A percentile compares a stretch with the other conserved stretches of the same genome.
Evolutionary conservation across 768 basidiomycete species (phyloP).

Genomic region (Omphalotus guepiniiformis): DNA sequence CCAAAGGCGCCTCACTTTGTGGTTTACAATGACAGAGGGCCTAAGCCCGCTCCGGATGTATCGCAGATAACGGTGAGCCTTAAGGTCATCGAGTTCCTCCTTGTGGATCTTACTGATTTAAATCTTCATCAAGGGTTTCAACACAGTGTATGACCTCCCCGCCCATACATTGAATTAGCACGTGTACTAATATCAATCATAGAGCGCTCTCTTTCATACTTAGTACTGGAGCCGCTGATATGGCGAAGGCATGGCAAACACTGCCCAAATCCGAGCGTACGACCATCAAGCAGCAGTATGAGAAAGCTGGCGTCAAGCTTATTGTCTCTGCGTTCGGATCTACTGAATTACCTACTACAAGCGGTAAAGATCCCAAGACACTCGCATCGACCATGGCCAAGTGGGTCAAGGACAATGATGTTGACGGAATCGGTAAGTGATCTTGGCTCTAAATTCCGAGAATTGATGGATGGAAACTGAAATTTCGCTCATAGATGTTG

Average conservation of each 20-base stretch:
- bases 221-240: background rate
- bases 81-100: background rate
- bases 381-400: slow-evolving; percentile 41
- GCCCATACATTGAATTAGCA: background rate
- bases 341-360: slow-evolving; percentile 36
- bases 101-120: background rate
- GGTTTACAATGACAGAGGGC: background rate
- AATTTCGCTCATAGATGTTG: slow-evolving; percentile 33
- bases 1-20: background rate
- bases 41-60: slow-evolving; percentile 2
- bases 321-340: slow-evolving; percentile 50
- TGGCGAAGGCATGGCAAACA: slow-evolving; percentile 23
- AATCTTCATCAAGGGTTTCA: background rate
- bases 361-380: slow-evolving; percentile 33
- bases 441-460: background rate
- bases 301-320: slow-evolving; percentile 46
- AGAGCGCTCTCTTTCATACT: background rate
- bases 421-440: slow-evolving; percentile 40
- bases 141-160: background rate
- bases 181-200: background rate
- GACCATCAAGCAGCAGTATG: slow-evolving; percentile 36
- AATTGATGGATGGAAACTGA: slow-evolving; percentile 26
- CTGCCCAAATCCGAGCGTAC: slow-evolving; percentile 31
- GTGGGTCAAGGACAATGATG: slow-evolving; percentile 38
- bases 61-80: background rate